Evolutionary conservation across 1,284 basidiomycete species (phyloP).

Genomic region (Apiotrichum gracile): DNA sequence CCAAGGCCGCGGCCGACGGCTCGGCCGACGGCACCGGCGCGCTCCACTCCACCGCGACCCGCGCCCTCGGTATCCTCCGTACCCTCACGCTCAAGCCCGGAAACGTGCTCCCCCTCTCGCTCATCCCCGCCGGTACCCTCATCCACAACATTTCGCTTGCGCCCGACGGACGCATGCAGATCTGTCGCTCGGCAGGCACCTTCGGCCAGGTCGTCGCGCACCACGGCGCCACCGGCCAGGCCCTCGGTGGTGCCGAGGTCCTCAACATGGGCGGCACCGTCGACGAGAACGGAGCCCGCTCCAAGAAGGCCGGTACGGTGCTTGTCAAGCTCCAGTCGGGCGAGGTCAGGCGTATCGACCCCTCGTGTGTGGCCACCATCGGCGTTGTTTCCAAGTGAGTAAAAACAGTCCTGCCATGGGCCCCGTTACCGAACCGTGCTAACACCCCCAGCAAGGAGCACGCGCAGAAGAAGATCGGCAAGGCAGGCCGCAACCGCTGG

Average conservation of each 20-base stretch:
- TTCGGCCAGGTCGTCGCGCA: conserved; percentile 76
- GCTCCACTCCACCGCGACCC: conserved; percentile 44
- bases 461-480: conserved; percentile 78
- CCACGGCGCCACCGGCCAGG: conserved; percentile 48
- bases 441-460: conserved; percentile 57
- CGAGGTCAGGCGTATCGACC: conserved; percentile 80
- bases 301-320: conserved; percentile 33
- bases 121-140: conserved; percentile 86
- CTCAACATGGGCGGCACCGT: conserved; percentile 33
- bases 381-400: conserved; percentile 80
- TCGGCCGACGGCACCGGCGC: conserved; percentile 48
- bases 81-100: conserved; percentile 81
- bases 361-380: conserved; percentile 80
- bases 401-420: neutral
- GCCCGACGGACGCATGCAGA: conserved; percentile 69
- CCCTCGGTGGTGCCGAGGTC: conserved; percentile 37
- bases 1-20: no score
- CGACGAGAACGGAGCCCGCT: conserved; percentile 18
- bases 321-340: conserved; percentile 87
- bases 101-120: conserved; percentile 84
- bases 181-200: conserved; percentile 85
- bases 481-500: conserved; percentile 87
- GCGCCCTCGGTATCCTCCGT: conserved; percentile 77
- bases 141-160: conserved; percentile 80
- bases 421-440: neutral